phyloP scores from a whole-genome alignment of 495 filamentous ascomycete genomes.

The Aspergillus wentii region DNA sequence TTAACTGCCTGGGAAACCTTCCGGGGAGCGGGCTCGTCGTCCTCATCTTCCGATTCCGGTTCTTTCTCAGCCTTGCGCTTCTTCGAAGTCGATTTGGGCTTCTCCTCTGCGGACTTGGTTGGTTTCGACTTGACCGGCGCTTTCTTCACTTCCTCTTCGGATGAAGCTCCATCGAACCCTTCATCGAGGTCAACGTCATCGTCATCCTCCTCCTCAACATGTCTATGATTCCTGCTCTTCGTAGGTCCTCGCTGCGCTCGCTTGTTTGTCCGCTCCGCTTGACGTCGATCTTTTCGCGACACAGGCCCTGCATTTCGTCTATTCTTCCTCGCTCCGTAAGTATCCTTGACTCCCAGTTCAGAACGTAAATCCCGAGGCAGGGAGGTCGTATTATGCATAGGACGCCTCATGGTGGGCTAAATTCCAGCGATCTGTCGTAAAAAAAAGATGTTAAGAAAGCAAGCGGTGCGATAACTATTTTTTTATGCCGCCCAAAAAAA shows the following conservation, averaged over 20 bases:
- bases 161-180: slow-evolving; percentile 21
- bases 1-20: slow-evolving; percentile 54
- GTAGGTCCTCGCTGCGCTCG: slow-evolving; percentile 36
- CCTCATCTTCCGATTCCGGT: slow-evolving; percentile 13
- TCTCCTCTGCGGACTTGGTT: slow-evolving; percentile 17
- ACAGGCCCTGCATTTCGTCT: slow-evolving; percentile 32
- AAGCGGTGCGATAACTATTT: slow-evolving; percentile 21
- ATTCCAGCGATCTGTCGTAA: background rate
- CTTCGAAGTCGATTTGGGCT: slow-evolving; percentile 42
- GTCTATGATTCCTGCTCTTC: slow-evolving; percentile 13
- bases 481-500: slow-evolving; percentile 11
- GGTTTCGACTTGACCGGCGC: slow-evolving; percentile 15
- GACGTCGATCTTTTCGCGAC: slow-evolving; percentile 58
- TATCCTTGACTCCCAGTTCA: slow-evolving; percentile 50
- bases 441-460: too few relatives aligned
- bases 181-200: slow-evolving; percentile 12
- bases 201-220: slow-evolving; percentile 6
- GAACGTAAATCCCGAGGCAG: slow-evolving; percentile 57
- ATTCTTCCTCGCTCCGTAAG: slow-evolving; percentile 35
- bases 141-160: slow-evolving; percentile 16
- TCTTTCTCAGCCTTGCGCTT: slow-evolving; percentile 20
- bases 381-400: slow-evolving; percentile 52
- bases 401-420: slow-evolving; percentile 30
- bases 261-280: slow-evolving; percentile 51
- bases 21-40: slow-evolving; percentile 17